Conservation (phyloP, 768 basidiomycete genomes). For the Podaxis sp. region DNA sequence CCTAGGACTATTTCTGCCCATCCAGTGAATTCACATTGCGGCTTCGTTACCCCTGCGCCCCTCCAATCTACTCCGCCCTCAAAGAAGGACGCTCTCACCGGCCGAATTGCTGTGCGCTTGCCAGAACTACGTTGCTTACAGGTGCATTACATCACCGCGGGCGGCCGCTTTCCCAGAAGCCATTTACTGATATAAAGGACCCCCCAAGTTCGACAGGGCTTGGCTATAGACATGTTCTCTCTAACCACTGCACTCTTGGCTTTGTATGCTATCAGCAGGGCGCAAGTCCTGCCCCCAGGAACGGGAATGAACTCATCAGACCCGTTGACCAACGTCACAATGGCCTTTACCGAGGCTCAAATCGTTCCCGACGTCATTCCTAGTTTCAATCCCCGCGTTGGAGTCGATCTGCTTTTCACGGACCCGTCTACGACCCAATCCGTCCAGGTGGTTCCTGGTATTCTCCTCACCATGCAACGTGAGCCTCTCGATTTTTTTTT, state of each 20-base stretch:
- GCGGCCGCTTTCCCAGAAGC: background rate
- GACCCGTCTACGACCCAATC: constrained; percentile 22
- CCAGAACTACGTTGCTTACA: background rate
- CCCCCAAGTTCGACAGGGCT: background rate
- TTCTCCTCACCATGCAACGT: constrained; percentile 32
- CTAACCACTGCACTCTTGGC: background rate
- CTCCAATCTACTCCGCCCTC: background rate
- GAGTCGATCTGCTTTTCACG: constrained; percentile 34
- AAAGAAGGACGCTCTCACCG: background rate
- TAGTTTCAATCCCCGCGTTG: constrained; percentile 32
- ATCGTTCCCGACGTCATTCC: constrained; percentile 38
- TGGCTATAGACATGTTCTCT: background rate
- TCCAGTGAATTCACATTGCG: background rate
- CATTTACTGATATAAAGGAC: background rate
- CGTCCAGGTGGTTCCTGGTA: constrained; percentile 31
- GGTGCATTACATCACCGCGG: background rate
- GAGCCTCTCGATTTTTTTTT: constrained; percentile 11
- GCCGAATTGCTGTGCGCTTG: background rate
- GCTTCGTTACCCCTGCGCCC: background rate
- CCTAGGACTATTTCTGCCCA: background rate
- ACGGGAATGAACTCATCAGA: background rate
- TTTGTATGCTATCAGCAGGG: background rate
- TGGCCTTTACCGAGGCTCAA: constrained; percentile 30
- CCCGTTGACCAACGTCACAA: constrained; percentile 19
- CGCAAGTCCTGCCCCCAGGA: background rate